phyloP scores from a whole-genome alignment of 768 basidiomycete genomes.

The Guyanaporus albipodus region DNA sequence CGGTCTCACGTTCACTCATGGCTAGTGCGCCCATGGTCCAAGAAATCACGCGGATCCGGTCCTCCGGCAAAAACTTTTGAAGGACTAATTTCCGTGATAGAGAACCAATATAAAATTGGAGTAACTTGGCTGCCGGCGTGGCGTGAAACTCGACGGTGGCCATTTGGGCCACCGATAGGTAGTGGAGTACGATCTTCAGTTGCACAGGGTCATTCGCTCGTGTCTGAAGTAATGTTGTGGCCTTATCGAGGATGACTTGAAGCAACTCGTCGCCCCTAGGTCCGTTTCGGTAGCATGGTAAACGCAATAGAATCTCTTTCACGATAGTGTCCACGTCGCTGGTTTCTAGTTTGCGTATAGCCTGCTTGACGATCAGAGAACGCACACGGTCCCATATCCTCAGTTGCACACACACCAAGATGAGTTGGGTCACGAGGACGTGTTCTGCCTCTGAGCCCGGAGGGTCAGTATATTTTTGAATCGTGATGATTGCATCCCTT shows the following conservation, averaged over 20 bases:
- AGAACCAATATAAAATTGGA: slow-evolving; percentile 49
- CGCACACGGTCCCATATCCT: neutral
- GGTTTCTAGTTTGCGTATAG: slow-evolving; percentile 41
- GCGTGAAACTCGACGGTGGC: slow-evolving; percentile 40
- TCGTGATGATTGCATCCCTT: slow-evolving; percentile 44
- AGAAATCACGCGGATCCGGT: slow-evolving; percentile 44
- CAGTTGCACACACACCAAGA: slow-evolving; percentile 40
- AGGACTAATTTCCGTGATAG: slow-evolving; percentile 45
- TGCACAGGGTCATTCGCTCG: slow-evolving; percentile 29
- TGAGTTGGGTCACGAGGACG: slow-evolving; percentile 43
- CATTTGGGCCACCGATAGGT: slow-evolving; percentile 44
- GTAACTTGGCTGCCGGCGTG: slow-evolving; percentile 42
- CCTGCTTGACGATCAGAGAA: slow-evolving; percentile 34
- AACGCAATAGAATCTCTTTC: slow-evolving; percentile 47
- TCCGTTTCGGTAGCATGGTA: slow-evolving; percentile 41
- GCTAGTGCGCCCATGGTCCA: slow-evolving; percentile 43
- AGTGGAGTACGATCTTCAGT: slow-evolving; percentile 38
- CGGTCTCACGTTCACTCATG: slow-evolving; percentile 33
- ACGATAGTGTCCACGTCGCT: slow-evolving; percentile 45
- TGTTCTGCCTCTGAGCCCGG: slow-evolving; percentile 44
- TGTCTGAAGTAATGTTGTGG: slow-evolving; percentile 30
- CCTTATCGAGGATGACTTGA: slow-evolving; percentile 37
- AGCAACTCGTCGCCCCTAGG: slow-evolving; percentile 39
- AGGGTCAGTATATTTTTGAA: slow-evolving; percentile 42
- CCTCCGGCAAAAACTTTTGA: slow-evolving; percentile 40